These are phyloP conservation scores for Wickerhamiella siamensis DNA, from an alignment of 805 yeast genomes.

Conservation along the genomic window DNA sequence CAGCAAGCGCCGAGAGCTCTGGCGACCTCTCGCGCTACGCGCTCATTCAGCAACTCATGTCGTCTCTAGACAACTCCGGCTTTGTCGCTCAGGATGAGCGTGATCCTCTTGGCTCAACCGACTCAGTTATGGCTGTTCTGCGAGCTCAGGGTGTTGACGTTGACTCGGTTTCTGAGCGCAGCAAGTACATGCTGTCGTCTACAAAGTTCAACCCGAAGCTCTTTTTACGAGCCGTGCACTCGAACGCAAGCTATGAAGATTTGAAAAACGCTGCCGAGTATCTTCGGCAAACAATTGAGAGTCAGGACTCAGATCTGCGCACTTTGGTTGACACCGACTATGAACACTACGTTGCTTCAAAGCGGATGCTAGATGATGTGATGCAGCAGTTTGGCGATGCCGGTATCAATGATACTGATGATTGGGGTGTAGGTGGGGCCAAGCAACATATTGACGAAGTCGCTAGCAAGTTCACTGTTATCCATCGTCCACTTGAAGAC, in stretches of 20 bases:
- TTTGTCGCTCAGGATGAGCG: conserved; percentile 24
- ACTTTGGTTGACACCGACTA: conserved; percentile 44
- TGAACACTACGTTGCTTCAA: conserved; percentile 48
- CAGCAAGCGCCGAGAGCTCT: conserved; percentile 3
- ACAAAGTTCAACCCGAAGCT: conserved; percentile 44
- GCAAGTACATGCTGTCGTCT: conserved; percentile 36
- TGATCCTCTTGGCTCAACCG: conserved; percentile 47
- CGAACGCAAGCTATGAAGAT: conserved; percentile 38
- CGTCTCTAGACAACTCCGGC: conserved; percentile 10
- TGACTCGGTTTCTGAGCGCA: conserved; percentile 27
- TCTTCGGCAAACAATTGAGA: conserved; percentile 36
- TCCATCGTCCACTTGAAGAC: conserved; percentile 46
- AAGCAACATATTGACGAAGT: conserved; percentile 32
- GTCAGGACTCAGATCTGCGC: conserved; percentile 34
- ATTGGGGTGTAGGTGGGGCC: conserved; percentile 26
- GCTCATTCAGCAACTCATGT: conserved; percentile 20
- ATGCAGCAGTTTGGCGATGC: conserved; percentile 28
- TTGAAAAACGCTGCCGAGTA: conserved; percentile 34
- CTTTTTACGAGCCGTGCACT: conserved; percentile 42
- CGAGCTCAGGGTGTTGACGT: conserved; percentile 29
- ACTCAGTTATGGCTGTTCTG: conserved; percentile 31
- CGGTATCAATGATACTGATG: conserved; percentile 22
- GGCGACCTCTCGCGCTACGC: conserved; percentile 11
- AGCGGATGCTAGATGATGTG: conserved; percentile 48
- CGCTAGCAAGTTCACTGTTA: conserved; percentile 36